These are phyloP conservation scores for Bacidia gigantensis DNA, from an alignment of 495 filamentous ascomycete genomes.

Conservation along the genomic window DNA sequence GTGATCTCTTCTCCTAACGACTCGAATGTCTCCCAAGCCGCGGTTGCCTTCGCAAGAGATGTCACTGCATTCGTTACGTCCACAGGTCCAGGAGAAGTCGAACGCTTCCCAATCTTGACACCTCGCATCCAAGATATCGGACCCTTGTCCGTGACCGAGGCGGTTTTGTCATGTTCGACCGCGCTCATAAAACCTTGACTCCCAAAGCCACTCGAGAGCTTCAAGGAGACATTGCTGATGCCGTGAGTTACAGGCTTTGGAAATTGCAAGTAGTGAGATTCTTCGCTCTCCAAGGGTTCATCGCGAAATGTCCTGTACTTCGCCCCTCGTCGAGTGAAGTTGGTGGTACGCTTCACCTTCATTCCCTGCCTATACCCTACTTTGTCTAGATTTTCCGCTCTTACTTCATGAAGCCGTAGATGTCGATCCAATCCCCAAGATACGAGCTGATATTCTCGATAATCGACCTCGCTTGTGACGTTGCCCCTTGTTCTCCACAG, in stretches of 20 bases:
- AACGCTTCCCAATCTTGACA: slow-evolving; percentile 63
- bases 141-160: slow-evolving; percentile 46
- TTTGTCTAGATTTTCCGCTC: slow-evolving; percentile 45
- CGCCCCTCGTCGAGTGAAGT: slow-evolving; percentile 68
- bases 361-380: slow-evolving; percentile 69
- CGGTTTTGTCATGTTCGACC: slow-evolving; percentile 45
- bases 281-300: slow-evolving; percentile 20
- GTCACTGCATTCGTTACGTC: slow-evolving; percentile 5
- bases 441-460: slow-evolving; percentile 85
- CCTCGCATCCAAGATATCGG: slow-evolving; percentile 89
- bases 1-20: slow-evolving; percentile 79
- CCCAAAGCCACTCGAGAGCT: slow-evolving; percentile 26
- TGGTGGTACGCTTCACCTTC: slow-evolving; percentile 48
- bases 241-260: neutral
- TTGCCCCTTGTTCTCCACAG: slow-evolving; percentile 73
- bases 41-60: slow-evolving; percentile 14
- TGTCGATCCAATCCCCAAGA: slow-evolving; percentile 83
- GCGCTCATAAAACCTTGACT: slow-evolving; percentile 35
- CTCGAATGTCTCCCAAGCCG: slow-evolving; percentile 62
- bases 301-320: slow-evolving; percentile 77
- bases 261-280: neutral
- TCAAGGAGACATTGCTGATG: neutral
- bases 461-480: slow-evolving; percentile 58
- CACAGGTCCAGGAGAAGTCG: slow-evolving; percentile 17
- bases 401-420: slow-evolving; percentile 64